Conservation (phyloP, 1,284 basidiomycete genomes). For the Sporisorium exsertum region DNA sequence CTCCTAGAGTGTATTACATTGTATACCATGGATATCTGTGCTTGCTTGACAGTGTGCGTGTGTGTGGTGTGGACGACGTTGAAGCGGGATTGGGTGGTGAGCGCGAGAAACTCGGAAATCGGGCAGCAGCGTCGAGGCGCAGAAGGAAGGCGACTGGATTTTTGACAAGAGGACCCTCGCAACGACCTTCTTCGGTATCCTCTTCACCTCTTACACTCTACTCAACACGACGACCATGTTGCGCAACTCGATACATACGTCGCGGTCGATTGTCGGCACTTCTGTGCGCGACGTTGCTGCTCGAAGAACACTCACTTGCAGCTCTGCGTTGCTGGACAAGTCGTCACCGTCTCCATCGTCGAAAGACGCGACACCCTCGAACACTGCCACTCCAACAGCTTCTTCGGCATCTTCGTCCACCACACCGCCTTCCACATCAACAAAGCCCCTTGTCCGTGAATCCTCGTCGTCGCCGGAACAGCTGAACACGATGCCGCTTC, state of each 20-base stretch:
- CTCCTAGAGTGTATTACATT: no score
- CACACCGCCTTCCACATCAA: no score
- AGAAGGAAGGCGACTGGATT: no score
- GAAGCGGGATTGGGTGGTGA: no score
- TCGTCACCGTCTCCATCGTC: not conserved
- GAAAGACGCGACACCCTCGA: not conserved
- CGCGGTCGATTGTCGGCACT: not conserved
- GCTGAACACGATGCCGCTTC: constrained; percentile 69
- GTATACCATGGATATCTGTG: no score
- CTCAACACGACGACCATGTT: constrained; percentile 3
- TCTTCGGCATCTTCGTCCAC: no score
- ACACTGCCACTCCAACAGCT: not conserved
- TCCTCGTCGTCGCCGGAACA: constrained; percentile 30
- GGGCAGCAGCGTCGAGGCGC: no score
- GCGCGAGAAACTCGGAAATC: no score
- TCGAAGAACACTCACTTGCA: constrained; percentile 7
- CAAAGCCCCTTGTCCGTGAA: constrained; percentile 35
- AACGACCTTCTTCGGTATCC: not conserved
- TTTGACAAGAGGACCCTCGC: no score
- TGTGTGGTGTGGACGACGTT: no score
- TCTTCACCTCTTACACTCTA: not conserved
- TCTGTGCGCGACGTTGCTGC: not conserved
- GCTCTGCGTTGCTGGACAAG: not conserved
- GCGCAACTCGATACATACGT: constrained; percentile 1
- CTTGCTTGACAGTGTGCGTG: no score